Evolutionary conservation across 2,329 filamentous ascomycete genomes (phyloP).

Genomic region (Aspergillus pseudoviridinutans): DNA sequence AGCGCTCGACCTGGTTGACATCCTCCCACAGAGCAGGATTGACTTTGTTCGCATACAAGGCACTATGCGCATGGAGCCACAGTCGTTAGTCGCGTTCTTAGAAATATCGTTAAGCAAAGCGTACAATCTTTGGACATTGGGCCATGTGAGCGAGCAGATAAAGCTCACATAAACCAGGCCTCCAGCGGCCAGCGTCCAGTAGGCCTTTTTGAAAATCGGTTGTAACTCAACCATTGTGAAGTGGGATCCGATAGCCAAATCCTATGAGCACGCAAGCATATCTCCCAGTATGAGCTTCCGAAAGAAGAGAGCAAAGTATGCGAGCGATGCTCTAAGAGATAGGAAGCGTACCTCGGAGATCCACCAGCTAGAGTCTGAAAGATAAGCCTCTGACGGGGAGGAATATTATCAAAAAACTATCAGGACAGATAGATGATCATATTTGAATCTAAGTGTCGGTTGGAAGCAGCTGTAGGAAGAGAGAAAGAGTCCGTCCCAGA

Average conservation of each 20-base stretch:
- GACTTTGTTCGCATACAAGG: slow-evolving; percentile 78
- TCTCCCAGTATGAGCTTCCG: neutral
- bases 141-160: slow-evolving; percentile 62
- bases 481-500: neutral
- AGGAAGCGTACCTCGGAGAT: neutral
- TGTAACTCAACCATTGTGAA: slow-evolving; percentile 36
- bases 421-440: neutral
- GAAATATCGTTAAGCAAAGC: slow-evolving; percentile 23
- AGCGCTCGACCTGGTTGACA: slow-evolving; percentile 70
- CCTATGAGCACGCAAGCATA: neutral
- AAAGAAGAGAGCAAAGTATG: neutral
- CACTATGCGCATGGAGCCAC: slow-evolving; percentile 47
- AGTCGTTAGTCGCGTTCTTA: neutral
- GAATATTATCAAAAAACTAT: neutral
- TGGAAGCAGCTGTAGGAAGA: neutral
- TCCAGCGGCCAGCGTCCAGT: slow-evolving; percentile 55
- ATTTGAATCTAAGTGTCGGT: neutral
- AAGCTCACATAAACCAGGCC: slow-evolving; percentile 64
- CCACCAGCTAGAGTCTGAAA: neutral
- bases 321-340: neutral
- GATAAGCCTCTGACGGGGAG: neutral
- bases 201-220: slow-evolving; percentile 49
- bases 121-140: slow-evolving; percentile 77
- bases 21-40: slow-evolving; percentile 70
- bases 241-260: neutral